Conservation (phyloP, 108 stramenopile genomes). For the Discostella stelligeroides region DNA sequence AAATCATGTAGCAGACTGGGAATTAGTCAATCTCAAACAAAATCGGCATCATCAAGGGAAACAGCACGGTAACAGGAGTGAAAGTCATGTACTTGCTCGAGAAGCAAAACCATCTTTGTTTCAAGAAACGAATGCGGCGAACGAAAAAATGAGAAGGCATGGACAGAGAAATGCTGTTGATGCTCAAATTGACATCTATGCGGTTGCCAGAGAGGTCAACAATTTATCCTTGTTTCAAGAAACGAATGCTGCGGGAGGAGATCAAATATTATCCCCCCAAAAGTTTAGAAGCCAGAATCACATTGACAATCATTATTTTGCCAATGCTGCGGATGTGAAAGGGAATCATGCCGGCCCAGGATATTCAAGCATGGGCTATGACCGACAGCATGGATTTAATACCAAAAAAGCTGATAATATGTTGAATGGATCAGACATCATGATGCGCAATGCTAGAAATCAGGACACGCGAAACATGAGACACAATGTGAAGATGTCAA, state of each 20-base stretch:
- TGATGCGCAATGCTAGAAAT: too few relatives aligned
- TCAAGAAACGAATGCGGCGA: neutral
- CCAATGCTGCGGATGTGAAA: neutral
- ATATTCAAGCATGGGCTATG: neutral
- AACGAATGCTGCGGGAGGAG: neutral
- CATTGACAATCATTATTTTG: neutral
- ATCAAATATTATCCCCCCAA: neutral
- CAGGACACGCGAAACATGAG: too few relatives aligned
- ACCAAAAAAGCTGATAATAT: too few relatives aligned
- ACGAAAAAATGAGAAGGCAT: neutral
- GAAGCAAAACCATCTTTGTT: neutral
- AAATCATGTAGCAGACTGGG: too few relatives aligned
- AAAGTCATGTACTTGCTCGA: neutral
- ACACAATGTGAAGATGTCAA: too few relatives aligned
- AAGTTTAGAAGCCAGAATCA: neutral
- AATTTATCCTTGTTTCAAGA: neutral
- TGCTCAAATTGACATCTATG: neutral
- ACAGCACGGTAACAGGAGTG: neutral
- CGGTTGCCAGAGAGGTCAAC: neutral
- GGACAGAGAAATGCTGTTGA: neutral
- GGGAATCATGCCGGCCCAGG: neutral
- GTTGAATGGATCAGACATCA: too few relatives aligned
- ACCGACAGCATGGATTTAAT: too few relatives aligned
- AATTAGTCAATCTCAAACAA: too few relatives aligned
- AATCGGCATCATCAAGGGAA: too few relatives aligned